phyloP scores from a whole-genome alignment of 352 stramenopile genomes.

The Blastocystis hominis region DNA sequence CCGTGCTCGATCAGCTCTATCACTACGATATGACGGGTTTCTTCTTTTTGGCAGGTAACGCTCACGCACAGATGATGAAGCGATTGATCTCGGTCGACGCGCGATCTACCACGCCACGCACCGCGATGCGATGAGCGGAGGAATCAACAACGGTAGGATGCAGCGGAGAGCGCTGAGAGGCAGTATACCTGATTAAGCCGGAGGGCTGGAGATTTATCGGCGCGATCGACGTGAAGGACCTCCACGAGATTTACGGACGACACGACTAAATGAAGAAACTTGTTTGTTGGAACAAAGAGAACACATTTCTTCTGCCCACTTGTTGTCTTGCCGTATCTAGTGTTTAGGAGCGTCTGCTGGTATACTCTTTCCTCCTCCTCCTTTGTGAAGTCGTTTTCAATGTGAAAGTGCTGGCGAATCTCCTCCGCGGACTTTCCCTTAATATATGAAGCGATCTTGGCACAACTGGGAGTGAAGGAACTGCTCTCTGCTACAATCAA shows the following conservation, averaged over 20 bases:
- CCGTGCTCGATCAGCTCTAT: conserved; percentile 92
- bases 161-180: background rate
- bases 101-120: conserved; percentile 99
- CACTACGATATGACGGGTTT: conserved; percentile 68
- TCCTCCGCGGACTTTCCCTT: conserved; percentile 95
- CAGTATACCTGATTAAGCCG: conserved; percentile 89
- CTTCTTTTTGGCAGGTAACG: background rate
- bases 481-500: background rate
- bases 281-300: background rate
- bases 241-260: conserved; percentile 82
- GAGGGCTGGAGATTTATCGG: conserved; percentile 90
- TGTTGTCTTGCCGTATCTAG: conserved; percentile 89
- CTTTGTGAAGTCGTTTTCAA: conserved; percentile 97
- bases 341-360: background rate
- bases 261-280: conserved; percentile 4
- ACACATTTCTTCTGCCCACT: conserved; percentile 89
- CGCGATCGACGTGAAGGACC: conserved; percentile 90
- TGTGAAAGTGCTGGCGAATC: conserved; percentile 98
- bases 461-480: conserved; percentile 63
- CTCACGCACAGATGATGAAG: conserved; percentile 91
- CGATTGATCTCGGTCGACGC: conserved; percentile 91
- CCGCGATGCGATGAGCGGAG: conserved; percentile 93
- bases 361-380: conserved; percentile 94
- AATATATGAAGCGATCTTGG: conserved; percentile 77
- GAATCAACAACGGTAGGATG: conserved; percentile 77